Conservation (phyloP, 2,329 filamentous ascomycete genomes). For the Aspergillus alliaceus region DNA sequence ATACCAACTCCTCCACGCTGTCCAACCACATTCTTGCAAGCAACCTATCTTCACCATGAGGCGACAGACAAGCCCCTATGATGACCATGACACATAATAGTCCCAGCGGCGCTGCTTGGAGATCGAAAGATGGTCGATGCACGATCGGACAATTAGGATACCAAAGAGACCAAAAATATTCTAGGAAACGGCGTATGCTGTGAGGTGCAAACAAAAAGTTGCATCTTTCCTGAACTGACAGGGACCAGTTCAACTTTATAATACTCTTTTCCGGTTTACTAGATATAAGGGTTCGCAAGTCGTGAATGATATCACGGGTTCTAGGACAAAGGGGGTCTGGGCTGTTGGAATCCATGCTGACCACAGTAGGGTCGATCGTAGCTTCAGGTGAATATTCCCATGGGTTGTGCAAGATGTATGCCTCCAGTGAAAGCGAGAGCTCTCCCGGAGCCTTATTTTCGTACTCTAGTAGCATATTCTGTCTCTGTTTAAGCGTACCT, state of each 20-base stretch:
- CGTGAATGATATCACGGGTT: conserved; percentile 12
- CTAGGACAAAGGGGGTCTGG: conserved; percentile 3
- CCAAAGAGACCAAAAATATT: conserved; percentile 30
- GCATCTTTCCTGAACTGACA: conserved; percentile 6
- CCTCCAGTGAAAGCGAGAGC: too few relatives aligned
- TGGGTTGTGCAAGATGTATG: neutral
- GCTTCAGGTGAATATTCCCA: neutral
- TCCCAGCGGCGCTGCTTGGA: conserved; percentile 8
- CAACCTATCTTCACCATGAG: conserved; percentile 11
- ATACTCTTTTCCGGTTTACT: conserved; percentile 9
- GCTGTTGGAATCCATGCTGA: neutral
- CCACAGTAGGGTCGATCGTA: conserved; percentile 9
- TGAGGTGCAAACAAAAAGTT: conserved; percentile 20
- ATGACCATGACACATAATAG: conserved; percentile 28
- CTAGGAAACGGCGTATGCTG: conserved; percentile 23
- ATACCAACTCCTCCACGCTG: conserved; percentile 23
- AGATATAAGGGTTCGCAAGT: conserved; percentile 7
- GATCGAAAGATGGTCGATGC: conserved; percentile 26
- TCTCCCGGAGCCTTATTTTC: neutral
- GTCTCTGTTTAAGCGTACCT: conserved; percentile 16
- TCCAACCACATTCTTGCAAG: conserved; percentile 21
- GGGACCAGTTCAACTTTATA: conserved; percentile 17
- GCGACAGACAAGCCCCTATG: conserved; percentile 29
- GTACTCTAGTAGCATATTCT: conserved; percentile 13
- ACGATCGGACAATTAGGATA: conserved; percentile 32